Evolutionary conservation across 2,329 filamentous ascomycete genomes (phyloP).

Genomic region (Claviceps africana): DNA sequence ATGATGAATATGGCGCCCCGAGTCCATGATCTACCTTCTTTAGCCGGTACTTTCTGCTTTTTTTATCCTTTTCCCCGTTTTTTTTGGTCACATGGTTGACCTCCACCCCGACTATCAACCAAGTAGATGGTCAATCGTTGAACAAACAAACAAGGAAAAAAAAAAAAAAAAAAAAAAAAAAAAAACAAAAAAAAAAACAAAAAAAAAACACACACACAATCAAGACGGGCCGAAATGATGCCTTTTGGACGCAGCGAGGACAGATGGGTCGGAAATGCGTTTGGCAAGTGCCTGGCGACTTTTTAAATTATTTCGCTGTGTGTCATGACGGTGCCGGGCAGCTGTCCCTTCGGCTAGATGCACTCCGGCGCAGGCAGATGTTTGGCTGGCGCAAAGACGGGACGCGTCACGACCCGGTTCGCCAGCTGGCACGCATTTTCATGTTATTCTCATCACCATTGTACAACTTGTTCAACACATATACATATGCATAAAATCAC

Average conservation of each 20-base stretch:
- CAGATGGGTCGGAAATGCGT: neutral
- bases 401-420: neutral
- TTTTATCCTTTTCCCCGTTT: neutral
- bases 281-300: neutral
- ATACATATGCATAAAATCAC: too few species aligned
- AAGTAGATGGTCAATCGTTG: too few species aligned
- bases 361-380: neutral
- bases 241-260: neutral
- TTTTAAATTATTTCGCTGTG: neutral
- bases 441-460: neutral
- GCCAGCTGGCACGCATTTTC: neutral
- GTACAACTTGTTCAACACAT: too few species aligned
- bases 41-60: neutral
- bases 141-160: neutral
- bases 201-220: neutral
- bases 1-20: neutral
- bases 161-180: neutral
- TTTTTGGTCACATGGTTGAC: too few species aligned
- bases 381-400: neutral
- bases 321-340: neutral
- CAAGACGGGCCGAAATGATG: too few species aligned
- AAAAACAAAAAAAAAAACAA: neutral
- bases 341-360: slow-evolving; percentile 1
- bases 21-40: neutral
- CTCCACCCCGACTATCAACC: too few species aligned